phyloP scores from a whole-genome alignment of 495 filamentous ascomycete genomes.

The Penicillium salamii region DNA sequence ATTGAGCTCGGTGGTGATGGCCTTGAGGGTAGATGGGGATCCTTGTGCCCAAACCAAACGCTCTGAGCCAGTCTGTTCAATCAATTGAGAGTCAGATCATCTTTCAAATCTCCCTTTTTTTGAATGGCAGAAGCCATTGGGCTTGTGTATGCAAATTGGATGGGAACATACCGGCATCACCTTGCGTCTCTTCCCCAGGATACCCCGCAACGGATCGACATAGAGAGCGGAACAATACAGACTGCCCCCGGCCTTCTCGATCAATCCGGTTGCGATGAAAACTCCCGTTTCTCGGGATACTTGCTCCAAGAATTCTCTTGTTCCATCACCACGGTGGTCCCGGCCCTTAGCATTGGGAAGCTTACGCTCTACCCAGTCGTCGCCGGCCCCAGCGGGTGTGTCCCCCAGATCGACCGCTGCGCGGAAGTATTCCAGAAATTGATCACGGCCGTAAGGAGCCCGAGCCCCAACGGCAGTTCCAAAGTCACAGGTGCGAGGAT shows the following conservation, averaged over 20 bases:
- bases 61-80: slow-evolving; percentile 67
- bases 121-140: too few relatives aligned
- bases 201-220: slow-evolving; percentile 69
- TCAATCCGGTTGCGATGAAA: slow-evolving; percentile 73
- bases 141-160: too few relatives aligned
- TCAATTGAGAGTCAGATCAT: neutral
- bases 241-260: slow-evolving; percentile 77
- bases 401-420: slow-evolving; percentile 83
- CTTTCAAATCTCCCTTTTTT: neutral
- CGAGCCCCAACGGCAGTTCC: slow-evolving; percentile 71
- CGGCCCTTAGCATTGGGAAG: slow-evolving; percentile 50
- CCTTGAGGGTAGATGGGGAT: slow-evolving; percentile 73
- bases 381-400: slow-evolving; percentile 69
- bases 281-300: slow-evolving; percentile 73
- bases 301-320: slow-evolving; percentile 72
- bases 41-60: slow-evolving; percentile 89
- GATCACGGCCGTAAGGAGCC: slow-evolving; percentile 67
- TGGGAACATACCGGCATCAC: slow-evolving; percentile 71
- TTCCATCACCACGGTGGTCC: slow-evolving; percentile 73
- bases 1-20: slow-evolving; percentile 75
- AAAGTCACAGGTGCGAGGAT: slow-evolving; percentile 81
- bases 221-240: slow-evolving; percentile 84
- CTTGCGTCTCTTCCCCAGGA: slow-evolving; percentile 86
- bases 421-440: slow-evolving; percentile 80
- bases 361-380: slow-evolving; percentile 66